Evolutionary conservation across 345 rosid species (phyloP).

Genomic region (Aurinia saxatilis): DNA sequence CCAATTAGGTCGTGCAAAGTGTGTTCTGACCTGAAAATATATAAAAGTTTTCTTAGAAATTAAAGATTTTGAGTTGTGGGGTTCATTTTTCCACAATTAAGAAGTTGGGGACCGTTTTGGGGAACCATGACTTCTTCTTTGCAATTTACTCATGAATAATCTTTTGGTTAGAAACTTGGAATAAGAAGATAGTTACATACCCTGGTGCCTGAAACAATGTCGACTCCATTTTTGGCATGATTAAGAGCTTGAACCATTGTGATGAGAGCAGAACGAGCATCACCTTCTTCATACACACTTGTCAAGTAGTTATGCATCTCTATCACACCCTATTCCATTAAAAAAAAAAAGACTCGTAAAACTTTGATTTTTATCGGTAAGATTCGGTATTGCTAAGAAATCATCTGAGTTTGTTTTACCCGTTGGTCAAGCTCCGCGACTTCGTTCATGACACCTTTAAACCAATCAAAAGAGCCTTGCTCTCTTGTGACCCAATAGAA

Average conservation of each 20-base stretch:
- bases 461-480: constrained; percentile 99
- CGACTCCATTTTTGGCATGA: constrained; percentile 95
- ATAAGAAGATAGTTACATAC: constrained; percentile 30
- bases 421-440: constrained; percentile 90
- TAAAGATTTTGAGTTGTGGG: neutral
- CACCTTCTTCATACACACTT: constrained; percentile 99
- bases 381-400: neutral
- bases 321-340: constrained; percentile 65
- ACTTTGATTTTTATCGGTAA: neutral
- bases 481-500: constrained; percentile 99
- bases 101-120: constrained; percentile 18
- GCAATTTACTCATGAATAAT: too few relatives aligned
- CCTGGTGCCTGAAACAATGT: constrained; percentile 93
- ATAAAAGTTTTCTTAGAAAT: neutral
- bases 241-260: constrained; percentile 99
- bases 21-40: constrained; percentile 70
- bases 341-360: neutral
- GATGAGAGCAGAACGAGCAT: constrained; percentile 97
- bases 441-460: constrained; percentile 98
- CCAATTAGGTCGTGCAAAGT: constrained; percentile 98
- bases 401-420: constrained; percentile 27
- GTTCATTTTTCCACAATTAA: neutral
- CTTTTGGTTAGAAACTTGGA: neutral
- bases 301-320: constrained; percentile 99
- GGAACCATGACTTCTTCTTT: too few relatives aligned